phyloP scores from a whole-genome alignment of 306 rosid genomes.

The Acacia melanoxylon region DNA sequence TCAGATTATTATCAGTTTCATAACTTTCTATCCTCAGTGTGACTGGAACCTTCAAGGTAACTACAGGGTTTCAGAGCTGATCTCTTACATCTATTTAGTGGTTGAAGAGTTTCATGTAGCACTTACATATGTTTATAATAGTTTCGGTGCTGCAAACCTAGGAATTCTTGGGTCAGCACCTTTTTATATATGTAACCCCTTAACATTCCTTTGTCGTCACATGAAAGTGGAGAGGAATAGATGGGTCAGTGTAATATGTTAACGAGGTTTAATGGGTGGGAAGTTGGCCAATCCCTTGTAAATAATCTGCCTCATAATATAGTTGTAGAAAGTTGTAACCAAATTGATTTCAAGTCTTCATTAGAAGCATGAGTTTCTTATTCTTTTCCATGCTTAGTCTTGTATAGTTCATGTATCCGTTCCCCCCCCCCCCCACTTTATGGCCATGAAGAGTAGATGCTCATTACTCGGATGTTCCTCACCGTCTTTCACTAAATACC shows the following conservation, averaged over 20 bases:
- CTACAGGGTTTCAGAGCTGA: constrained; percentile 21
- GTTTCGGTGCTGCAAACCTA: constrained; percentile 29
- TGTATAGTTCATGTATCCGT: not conserved
- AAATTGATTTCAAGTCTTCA: constrained; percentile 36
- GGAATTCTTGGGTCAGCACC: constrained; percentile 33
- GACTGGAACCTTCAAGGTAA: constrained; percentile 22
- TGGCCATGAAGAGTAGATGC: not conserved
- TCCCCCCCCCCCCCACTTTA: not conserved
- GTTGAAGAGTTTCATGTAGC: constrained; percentile 30
- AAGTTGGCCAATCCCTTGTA: constrained; percentile 52
- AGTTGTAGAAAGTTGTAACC: constrained; percentile 50
- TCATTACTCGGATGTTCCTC: not conserved
- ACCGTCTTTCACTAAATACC: too few species aligned
- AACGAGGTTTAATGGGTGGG: constrained; percentile 40
- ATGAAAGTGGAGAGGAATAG: constrained; percentile 37
- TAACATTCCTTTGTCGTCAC: constrained; percentile 31
- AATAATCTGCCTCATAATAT: constrained; percentile 52
- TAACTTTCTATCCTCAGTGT: constrained; percentile 14
- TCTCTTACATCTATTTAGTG: constrained; percentile 21
- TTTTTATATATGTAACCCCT: not conserved
- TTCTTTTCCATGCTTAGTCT: not conserved
- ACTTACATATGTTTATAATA: constrained; percentile 32
- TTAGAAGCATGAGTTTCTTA: constrained; percentile 26
- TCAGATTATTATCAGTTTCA: constrained; percentile 49
- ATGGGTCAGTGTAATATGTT: constrained; percentile 29